phyloP scores from a whole-genome alignment of 163 green algal species.

The Chlorella variabilis region DNA sequence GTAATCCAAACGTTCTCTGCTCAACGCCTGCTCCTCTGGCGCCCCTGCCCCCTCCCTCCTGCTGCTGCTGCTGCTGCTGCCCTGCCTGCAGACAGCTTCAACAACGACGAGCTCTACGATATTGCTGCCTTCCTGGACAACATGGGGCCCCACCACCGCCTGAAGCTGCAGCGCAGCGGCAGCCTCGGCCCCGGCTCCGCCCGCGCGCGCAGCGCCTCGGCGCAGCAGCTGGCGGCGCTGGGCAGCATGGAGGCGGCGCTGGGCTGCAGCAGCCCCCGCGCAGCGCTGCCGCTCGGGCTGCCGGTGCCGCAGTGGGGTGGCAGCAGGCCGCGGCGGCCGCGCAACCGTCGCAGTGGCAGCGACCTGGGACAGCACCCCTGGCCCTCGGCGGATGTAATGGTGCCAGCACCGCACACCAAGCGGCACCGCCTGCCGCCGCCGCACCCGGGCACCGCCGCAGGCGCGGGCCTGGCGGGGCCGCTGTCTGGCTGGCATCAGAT shows the following conservation, averaged over 20 bases:
- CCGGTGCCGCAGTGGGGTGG: neutral
- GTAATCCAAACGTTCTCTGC: too few relatives aligned
- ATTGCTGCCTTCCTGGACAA: conserved; percentile 27
- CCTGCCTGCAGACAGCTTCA: conserved; percentile 13
- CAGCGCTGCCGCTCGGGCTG: neutral
- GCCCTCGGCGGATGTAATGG: neutral
- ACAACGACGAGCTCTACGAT: conserved; percentile 28
- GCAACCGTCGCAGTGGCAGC: neutral
- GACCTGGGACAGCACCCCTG: neutral
- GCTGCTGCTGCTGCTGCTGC: too few relatives aligned
- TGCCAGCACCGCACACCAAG: conserved; percentile 1
- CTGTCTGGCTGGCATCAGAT: neutral
- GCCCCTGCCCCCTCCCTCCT: neutral
- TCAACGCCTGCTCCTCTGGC: too few relatives aligned
- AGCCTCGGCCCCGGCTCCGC: neutral
- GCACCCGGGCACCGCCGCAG: neutral
- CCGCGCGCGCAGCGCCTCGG: neutral
- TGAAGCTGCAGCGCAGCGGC: neutral
- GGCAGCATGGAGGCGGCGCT: neutral
- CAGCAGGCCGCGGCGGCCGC: neutral
- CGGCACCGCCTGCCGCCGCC: conserved; percentile 14
- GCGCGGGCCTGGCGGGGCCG: too few relatives aligned
- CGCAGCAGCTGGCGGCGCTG: neutral
- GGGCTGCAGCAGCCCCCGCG: neutral
- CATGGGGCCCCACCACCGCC: conserved; percentile 9